phyloP scores from a whole-genome alignment of 495 filamentous ascomycete genomes.

The Xylaria acuta region DNA sequence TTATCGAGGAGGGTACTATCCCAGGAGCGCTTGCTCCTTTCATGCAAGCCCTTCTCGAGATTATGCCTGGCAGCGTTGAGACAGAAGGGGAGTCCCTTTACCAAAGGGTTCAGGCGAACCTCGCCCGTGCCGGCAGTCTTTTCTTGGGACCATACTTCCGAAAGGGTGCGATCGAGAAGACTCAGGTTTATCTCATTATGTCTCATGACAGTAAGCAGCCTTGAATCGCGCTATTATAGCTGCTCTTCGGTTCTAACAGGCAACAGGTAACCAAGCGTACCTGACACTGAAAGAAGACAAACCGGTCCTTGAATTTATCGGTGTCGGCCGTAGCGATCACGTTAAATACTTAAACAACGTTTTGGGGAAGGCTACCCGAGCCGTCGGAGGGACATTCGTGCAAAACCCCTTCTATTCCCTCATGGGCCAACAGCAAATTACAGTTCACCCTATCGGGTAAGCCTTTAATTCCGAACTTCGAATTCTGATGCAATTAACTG shows the following conservation, averaged over 20 bases:
- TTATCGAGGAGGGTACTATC: slow-evolving; percentile 70
- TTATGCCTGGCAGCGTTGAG: slow-evolving; percentile 58
- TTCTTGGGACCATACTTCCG: slow-evolving; percentile 63
- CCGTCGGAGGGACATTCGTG: slow-evolving; percentile 64
- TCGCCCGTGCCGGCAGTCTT: slow-evolving; percentile 57
- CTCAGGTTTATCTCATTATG: slow-evolving; percentile 74
- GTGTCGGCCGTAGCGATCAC: slow-evolving; percentile 61
- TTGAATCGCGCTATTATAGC: not conserved
- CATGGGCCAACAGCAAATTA: slow-evolving; percentile 63
- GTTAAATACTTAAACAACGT: slow-evolving; percentile 60
- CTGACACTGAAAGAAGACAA: slow-evolving; percentile 66
- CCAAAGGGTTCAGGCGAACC: slow-evolving; percentile 49
- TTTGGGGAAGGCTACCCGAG: slow-evolving; percentile 58
- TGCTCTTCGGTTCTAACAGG: slow-evolving; percentile 19
- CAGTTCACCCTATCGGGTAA: slow-evolving; percentile 71
- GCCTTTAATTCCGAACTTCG: slow-evolving; percentile 16
- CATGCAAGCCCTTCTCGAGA: slow-evolving; percentile 63
- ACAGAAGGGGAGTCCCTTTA: slow-evolving; percentile 47
- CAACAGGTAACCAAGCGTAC: slow-evolving; percentile 61
- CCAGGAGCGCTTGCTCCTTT: slow-evolving; percentile 62
- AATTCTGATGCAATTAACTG: not conserved
- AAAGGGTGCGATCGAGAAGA: slow-evolving; percentile 62
- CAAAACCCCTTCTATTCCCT: slow-evolving; percentile 62
- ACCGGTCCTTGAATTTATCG: slow-evolving; percentile 63
- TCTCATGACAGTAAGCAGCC: slow-evolving; percentile 63